A percentile compares a stretch with the other conserved stretches of the same genome.
phyloP scores from a whole-genome alignment of 768 basidiomycete species.

The Trametes cinnabarina region DNA sequence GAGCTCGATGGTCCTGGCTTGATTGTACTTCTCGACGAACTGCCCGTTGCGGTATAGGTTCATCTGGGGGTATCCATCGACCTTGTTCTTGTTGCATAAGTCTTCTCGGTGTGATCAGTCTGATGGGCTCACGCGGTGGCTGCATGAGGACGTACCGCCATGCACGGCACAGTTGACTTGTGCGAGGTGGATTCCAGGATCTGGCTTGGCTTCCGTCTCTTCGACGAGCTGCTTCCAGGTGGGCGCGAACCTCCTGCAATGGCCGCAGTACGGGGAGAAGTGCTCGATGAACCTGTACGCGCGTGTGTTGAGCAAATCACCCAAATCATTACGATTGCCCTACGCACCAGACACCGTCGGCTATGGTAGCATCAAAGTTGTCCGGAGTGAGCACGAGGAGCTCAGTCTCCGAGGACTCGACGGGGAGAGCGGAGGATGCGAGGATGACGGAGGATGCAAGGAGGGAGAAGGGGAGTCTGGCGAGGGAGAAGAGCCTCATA shows the following conservation, averaged over 20 bases:
- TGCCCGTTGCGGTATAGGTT: constrained; percentile 70
- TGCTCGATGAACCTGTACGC: constrained; percentile 71
- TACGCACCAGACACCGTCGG: constrained; percentile 60
- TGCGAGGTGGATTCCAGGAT: constrained; percentile 61
- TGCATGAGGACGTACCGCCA: constrained; percentile 56
- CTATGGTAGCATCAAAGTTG: constrained; percentile 52
- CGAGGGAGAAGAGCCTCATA: constrained; percentile 16
- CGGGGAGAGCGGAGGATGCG: constrained; percentile 24
- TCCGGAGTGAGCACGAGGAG: constrained; percentile 50
- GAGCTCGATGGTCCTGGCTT: constrained; percentile 50
- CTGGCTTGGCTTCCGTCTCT: constrained; percentile 44
- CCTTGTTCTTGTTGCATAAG: constrained; percentile 66
- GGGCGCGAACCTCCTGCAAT: constrained; percentile 77
- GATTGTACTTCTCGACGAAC: constrained; percentile 54
- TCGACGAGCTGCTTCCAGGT: constrained; percentile 74
- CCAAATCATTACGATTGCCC: not conserved
- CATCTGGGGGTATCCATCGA: constrained; percentile 75
- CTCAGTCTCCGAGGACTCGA: constrained; percentile 25
- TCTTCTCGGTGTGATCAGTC: constrained; percentile 46
- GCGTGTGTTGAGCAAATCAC: not conserved
- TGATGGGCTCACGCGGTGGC: not conserved
- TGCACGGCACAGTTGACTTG: constrained; percentile 79
- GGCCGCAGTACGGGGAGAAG: constrained; percentile 82
- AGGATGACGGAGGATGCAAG: constrained; percentile 26
- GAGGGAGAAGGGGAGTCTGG: constrained; percentile 24